These are phyloP conservation scores for Dictyostelium firmibasis DNA, from an alignment of 78 protist species.

Conservation along the genomic window DNA sequence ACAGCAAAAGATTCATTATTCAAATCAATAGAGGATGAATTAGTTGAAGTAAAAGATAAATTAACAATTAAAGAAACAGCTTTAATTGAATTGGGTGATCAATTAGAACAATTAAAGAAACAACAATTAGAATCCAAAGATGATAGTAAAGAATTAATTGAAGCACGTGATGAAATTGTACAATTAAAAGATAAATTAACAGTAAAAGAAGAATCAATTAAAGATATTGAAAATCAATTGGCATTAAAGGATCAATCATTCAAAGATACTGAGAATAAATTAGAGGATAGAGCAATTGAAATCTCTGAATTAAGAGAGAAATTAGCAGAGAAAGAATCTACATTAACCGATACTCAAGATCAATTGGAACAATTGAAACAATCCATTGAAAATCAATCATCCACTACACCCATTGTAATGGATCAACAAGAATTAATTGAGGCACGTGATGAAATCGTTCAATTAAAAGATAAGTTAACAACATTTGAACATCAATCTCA, in stretches of 20 bases:
- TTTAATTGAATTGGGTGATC: neutral
- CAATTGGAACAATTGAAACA: neutral
- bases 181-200: neutral
- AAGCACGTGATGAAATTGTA: neutral
- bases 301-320: neutral
- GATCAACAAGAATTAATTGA: neutral
- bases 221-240: neutral
- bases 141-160: neutral
- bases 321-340: neutral
- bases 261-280: neutral
- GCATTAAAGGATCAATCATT: neutral
- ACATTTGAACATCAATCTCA: neutral
- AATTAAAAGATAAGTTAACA: neutral
- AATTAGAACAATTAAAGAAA: neutral
- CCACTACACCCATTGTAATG: neutral
- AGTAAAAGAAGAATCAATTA: neutral
- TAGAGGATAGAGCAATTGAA: conserved; percentile 7
- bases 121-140: neutral
- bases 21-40: neutral
- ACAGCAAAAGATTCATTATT: neutral
- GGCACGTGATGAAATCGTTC: neutral
- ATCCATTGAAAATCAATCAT: neutral
- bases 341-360: neutral
- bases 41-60: neutral
- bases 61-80: neutral